Conservation (phyloP, 2,329 filamentous ascomycete species). For the Venturia nashicola region DNA sequence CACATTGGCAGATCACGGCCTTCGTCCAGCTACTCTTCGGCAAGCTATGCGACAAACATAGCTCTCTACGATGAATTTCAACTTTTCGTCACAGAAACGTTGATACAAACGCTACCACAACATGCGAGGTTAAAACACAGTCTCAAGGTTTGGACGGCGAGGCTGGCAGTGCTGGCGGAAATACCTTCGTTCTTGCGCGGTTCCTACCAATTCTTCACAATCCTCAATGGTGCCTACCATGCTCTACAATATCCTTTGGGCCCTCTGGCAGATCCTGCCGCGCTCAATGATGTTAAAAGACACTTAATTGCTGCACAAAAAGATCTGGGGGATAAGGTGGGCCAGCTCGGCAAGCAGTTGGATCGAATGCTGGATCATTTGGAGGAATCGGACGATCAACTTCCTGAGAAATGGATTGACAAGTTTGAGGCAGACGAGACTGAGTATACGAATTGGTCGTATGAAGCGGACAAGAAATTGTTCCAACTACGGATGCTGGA, state of each 20-base stretch:
- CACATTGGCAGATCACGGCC: constrained; percentile 42
- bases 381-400: constrained; percentile 69
- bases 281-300: constrained; percentile 19
- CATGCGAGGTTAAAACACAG: constrained; percentile 61
- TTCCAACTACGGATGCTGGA: constrained; percentile 6
- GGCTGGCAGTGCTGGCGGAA: constrained; percentile 61
- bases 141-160: constrained; percentile 66
- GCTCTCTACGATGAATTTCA: constrained; percentile 78
- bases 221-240: constrained; percentile 54
- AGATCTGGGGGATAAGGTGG: constrained; percentile 55
- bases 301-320: constrained; percentile 37
- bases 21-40: constrained; percentile 24
- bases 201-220: constrained; percentile 50
- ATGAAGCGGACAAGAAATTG: constrained; percentile 62
- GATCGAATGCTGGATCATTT: constrained; percentile 80
- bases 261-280: constrained; percentile 24
- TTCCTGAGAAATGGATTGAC: constrained; percentile 82
- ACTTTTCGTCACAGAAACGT: constrained; percentile 79
- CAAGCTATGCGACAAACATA: constrained; percentile 33
- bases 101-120: constrained; percentile 76
- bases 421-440: constrained; percentile 69
- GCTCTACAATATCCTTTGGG: not conserved
- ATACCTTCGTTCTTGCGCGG: constrained; percentile 56
- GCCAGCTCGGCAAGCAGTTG: constrained; percentile 50
- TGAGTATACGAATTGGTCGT: constrained; percentile 69